Evolutionary conservation across 2,329 filamentous ascomycete genomes (phyloP), one percentile per base, ranked within the genome.

Genomic region (Aspergillus melleus): DNA sequence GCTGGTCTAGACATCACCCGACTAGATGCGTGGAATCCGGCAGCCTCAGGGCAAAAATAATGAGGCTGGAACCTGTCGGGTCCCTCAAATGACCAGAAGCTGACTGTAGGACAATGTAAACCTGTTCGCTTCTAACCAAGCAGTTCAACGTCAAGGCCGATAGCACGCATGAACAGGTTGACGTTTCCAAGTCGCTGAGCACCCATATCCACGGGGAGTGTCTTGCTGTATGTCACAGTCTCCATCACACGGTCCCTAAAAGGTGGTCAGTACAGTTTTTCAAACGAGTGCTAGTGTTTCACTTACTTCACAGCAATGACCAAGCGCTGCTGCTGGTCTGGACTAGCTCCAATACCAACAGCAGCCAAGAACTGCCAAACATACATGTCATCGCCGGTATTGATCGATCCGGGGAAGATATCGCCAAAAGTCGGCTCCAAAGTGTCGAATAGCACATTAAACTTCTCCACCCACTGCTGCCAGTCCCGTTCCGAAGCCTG

Each of bases 281-380:
- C 22, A 6, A n/a, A 29, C 10, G n/a, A 32, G 24, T 4, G 20
- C 39, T 49, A 26, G 42, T 29, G 46, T 20, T 19, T 12, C 42
- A 78, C 80, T 77, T 67, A 82, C 85, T 98, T 99, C 68, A 99
- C 95, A 46, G 92, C 93, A 70, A 97, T 86, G 10, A 99, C 95
- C 58, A 99, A 83, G 59, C 93, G 86, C 74, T 96, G 94, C 77
- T 99, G 95, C 78, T 99, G 95, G 67, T 97, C 92, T 14, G 93
- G 92, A 72, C 87, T 93, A 36, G 95, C 94, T 54, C 91, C 93
- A 65, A 96, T 95, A 63, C 95, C 95, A 77, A 97, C 92, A 12
- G 94, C 92, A 9, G 95, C 95, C 65, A 99, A 84, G 75, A 98
- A 96, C 77, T 98, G 94, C 95, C 95, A 99, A 44, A 98, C 92